phyloP scores from a whole-genome alignment of 768 basidiomycete species.

The Termitomyces sp. region DNA sequence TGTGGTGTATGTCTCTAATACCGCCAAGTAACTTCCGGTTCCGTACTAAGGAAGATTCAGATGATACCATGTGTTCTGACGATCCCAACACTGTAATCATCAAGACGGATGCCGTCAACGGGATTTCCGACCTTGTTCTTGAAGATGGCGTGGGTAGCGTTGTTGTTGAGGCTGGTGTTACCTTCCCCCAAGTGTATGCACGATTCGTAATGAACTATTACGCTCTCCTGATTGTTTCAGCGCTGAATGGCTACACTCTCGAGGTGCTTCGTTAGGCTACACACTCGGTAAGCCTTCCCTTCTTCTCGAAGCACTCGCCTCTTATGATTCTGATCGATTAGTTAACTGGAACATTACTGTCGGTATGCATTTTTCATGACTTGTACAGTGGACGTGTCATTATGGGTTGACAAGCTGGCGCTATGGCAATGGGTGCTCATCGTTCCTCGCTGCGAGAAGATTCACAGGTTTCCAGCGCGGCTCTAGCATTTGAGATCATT shows the following conservation, averaged over 20 bases:
- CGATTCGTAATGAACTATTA: neutral
- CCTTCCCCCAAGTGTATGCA: constrained; percentile 29
- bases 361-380: constrained; percentile 12
- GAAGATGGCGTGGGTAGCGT: constrained; percentile 22
- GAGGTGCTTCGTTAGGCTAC: constrained; percentile 26
- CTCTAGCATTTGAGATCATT: constrained; percentile 28
- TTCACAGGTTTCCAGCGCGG: constrained; percentile 29
- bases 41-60: constrained; percentile 8
- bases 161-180: constrained; percentile 29
- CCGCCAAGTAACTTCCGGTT: neutral
- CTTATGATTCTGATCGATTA: constrained; percentile 2
- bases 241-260: constrained; percentile 28
- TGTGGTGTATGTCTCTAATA: constrained; percentile 25
- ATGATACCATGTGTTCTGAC: constrained; percentile 33
- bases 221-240: constrained; percentile 8
- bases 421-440: constrained; percentile 33
- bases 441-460: constrained; percentile 33
- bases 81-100: constrained; percentile 28
- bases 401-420: constrained; percentile 20
- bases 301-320: neutral
- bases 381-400: neutral
- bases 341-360: constrained; percentile 35
- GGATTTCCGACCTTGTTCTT: constrained; percentile 25
- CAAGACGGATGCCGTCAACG: constrained; percentile 27
- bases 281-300: constrained; percentile 19